A percentile compares a stretch with the other conserved stretches of the same genome.
phyloP scores from a whole-genome alignment of 331 rosid species.

The Telfairia occidentalis region DNA sequence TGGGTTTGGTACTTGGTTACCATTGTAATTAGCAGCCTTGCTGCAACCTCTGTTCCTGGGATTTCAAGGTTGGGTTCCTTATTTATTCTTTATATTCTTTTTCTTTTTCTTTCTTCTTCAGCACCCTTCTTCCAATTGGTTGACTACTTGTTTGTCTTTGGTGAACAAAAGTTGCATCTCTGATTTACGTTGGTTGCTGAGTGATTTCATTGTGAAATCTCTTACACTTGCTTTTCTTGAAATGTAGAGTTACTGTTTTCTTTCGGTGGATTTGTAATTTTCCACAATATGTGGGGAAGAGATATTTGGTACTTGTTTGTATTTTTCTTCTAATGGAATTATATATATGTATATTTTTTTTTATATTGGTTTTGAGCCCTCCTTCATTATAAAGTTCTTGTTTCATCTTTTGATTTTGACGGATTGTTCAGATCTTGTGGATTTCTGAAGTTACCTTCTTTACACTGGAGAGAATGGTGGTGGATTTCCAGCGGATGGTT shows the following conservation, averaged over 20 bases:
- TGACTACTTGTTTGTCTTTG: neutral
- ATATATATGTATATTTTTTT: neutral
- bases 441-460: conserved; percentile 21
- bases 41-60: neutral
- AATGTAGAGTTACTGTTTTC: neutral
- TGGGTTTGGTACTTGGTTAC: neutral
- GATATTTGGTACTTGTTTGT: neutral
- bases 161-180: neutral
- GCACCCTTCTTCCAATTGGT: neutral
- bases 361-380: neutral
- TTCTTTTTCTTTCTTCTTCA: neutral
- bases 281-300: neutral
- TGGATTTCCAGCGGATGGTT: conserved; percentile 24
- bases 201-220: neutral
- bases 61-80: neutral
- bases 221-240: neutral
- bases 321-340: neutral
- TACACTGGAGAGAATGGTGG: conserved; percentile 33
- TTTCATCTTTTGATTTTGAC: conserved; percentile 4
- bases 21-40: neutral
- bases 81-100: neutral
- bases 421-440: conserved; percentile 42
- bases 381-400: neutral
- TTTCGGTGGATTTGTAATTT: neutral
- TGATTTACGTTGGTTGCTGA: neutral